Evolutionary conservation across 2,329 filamentous ascomycete species (phyloP), one percentile per base, ranked within the genome.

Genomic region (Onygenales sp.): DNA sequence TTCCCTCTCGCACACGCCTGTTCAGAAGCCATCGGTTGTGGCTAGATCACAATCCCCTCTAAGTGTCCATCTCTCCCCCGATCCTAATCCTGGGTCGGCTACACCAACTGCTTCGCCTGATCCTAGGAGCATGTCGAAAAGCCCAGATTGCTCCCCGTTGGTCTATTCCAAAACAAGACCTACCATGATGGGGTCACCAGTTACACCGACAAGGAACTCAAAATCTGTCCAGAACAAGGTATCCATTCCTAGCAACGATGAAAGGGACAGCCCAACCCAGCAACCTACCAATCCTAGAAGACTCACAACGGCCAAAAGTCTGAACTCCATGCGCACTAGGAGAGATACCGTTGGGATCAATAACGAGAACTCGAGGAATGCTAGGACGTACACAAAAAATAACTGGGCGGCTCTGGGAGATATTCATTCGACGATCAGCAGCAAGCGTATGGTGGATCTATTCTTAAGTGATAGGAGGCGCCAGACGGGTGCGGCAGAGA

Each of bases 371-470:
- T 47, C 43, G 38, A 43, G 54, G 31, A 43, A 38, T 8, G 32
- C 14, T 21, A 49, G 41, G 14, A 41, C 13, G 21, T 43, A 46
- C 7, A 43, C 43, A 6, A 36, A 51, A 14, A 38, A 54, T 31
- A 45, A 52, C 11, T 33, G 52, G 13, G 36, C 49, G 33, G 57
- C 53, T 35, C 51, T 58, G 14, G 51, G 50, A 9, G 55, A 56
- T 42, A 47, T 57, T 32, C 57, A 55, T 49, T 59, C 57, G 44
- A 55, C 58, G 8, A 56, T 59, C 27, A 59, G 57, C 36, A 59
- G 55, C 44, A 61, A 60, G 47, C 55, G 56, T 9, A 61, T 61
- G 58, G 58, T 60, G 46, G 58, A 60, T 52, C 35, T 59, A 50
- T 60, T 60, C 31, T 53, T 60, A 39, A 59, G 56, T 42, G 54